Evolutionary conservation across 1,139 yeast genomes (phyloP), one percentile per base, ranked within the genome.

Genomic region (Nakaseomyces glabratus): DNA sequence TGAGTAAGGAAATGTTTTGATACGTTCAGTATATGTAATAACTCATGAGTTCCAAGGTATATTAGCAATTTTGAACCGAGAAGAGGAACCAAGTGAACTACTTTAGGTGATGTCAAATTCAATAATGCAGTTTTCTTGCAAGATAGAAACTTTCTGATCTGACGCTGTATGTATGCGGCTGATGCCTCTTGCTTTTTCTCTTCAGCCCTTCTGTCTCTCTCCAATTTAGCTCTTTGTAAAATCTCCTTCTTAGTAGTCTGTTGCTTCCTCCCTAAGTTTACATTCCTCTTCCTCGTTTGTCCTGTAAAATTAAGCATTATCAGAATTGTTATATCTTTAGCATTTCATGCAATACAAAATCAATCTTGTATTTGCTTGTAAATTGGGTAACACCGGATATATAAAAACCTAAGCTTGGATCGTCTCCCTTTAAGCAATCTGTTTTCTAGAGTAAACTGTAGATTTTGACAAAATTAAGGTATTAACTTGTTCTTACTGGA

Each of bases 191-290:
- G 71, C 37, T 66, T 67, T 11, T 59, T 55, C 21, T 84, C 66
- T 18, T 61, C 66, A 41, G 82, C 86, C 39, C 96, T 66, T 40
- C 69, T 69, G 41, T 67, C 69, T 22, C 97, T 66, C 43, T 82
- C 88, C 26, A 61, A 60, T 45, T 73, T 72, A 4, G 94, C 76
- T 42, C 69, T 73, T 42, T 71, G 73, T 14, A 88, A 60, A 40
- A 74, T 61, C 4, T 68, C 61, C 26, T 44, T 44, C 38, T 46
- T 52, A 2, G 52, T 43, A 12, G 45, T 38, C 6, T 40, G 44
- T n/a, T 43, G 16, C 24, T 40, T 45, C 14, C 81, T 81, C 3
- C 95, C 93, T 31, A 86, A 64, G 53, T 88, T 86, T 44, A 88
- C 79, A 25, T 69, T 71, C 39, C 95, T 63, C 44, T 72, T 69